A percentile compares a stretch with the other conserved stretches of the same genome.
Conservation (phyloP, 495 filamentous ascomycete genomes). For the Talaromyces wortmannii region DNA sequence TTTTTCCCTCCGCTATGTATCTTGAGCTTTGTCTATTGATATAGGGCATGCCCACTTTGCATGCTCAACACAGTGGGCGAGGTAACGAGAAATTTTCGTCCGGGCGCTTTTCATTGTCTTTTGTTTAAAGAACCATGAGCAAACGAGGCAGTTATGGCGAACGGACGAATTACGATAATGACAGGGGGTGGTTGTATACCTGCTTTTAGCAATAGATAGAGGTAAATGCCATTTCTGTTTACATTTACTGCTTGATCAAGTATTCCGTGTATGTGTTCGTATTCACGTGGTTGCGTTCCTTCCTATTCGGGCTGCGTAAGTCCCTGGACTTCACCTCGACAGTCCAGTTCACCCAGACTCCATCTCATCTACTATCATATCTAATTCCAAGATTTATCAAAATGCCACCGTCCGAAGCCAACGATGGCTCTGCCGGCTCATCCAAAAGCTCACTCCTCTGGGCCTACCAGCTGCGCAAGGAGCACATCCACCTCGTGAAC, state of each 20-base stretch:
- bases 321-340: too few relatives aligned
- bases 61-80: slow-evolving; percentile 21
- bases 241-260: background rate
- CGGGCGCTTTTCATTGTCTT: slow-evolving; percentile 18
- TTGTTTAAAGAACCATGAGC: slow-evolving; percentile 8
- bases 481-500: slow-evolving; percentile 20
- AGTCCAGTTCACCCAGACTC: too few relatives aligned
- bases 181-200: slow-evolving; percentile 25
- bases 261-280: background rate
- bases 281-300: too few relatives aligned
- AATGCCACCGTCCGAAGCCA: background rate
- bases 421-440: background rate
- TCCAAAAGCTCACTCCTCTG: slow-evolving; percentile 20
- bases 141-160: slow-evolving; percentile 13
- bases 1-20: slow-evolving; percentile 27
- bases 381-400: background rate
- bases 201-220: slow-evolving; percentile 24
- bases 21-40: slow-evolving; percentile 33
- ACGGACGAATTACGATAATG: slow-evolving; percentile 17
- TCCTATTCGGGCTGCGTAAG: background rate
- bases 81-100: slow-evolving; percentile 31
- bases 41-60: slow-evolving; percentile 27
- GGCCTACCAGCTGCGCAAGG: slow-evolving; percentile 25
- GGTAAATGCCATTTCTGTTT: slow-evolving; percentile 25
- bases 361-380: background rate